Conservation (phyloP, 2,329 filamentous ascomycete species). For the Hypocrella siamensis region DNA sequence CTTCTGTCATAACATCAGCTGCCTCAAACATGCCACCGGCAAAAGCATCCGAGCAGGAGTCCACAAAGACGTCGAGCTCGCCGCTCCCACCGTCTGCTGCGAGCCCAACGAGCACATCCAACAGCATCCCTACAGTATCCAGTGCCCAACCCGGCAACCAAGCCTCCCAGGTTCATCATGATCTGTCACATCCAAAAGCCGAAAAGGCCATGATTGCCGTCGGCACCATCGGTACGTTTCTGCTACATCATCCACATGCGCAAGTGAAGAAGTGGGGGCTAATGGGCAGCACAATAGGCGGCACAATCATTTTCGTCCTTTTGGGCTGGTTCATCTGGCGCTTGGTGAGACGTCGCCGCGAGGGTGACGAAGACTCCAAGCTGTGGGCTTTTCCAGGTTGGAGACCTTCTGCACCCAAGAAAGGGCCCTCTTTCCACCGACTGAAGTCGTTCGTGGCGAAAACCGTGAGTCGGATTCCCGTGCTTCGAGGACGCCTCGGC, state of each 20-base stretch:
- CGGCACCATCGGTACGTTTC: slow-evolving; percentile 7
- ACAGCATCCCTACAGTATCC: neutral
- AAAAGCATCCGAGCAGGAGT: neutral
- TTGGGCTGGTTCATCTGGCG: slow-evolving; percentile 28
- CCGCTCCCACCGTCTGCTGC: neutral
- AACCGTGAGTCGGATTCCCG: slow-evolving; percentile 15
- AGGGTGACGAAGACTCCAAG: slow-evolving; percentile 10
- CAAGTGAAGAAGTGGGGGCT: neutral
- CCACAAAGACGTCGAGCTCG: neutral
- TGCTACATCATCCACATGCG: neutral
- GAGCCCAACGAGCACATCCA: slow-evolving; percentile 1
- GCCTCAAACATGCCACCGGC: neutral
- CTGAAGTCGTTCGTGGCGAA: slow-evolving; percentile 4
- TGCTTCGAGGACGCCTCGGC: slow-evolving; percentile 17
- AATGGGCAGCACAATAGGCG: slow-evolving; percentile 13
- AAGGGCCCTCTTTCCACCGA: too few species aligned
- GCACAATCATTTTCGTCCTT: slow-evolving; percentile 28
- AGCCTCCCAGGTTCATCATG: slow-evolving; percentile 1
- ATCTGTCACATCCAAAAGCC: slow-evolving; percentile 1
- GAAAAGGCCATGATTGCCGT: slow-evolving; percentile 9
- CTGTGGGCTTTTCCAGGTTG: too few species aligned
- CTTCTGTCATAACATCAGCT: neutral
- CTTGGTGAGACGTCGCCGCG: slow-evolving; percentile 6
- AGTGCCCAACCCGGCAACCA: neutral
- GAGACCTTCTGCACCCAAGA: too few species aligned